Evolutionary conservation across 805 yeast genomes (phyloP).

Genomic region (Pichia deserticola): DNA sequence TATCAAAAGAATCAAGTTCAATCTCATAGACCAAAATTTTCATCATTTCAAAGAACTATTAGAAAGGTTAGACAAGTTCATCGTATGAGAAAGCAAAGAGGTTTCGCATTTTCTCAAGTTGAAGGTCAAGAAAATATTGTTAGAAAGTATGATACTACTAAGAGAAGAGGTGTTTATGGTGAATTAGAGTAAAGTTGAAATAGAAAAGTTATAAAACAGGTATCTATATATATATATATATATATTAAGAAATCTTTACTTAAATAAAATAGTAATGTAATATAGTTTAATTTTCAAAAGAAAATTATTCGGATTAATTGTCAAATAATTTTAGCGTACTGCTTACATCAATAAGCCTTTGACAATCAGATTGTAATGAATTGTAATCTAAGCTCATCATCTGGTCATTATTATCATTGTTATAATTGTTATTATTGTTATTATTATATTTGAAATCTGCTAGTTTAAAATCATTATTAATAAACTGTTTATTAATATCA

Average conservation of each 20-base stretch:
- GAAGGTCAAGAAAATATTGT: conserved; percentile 90
- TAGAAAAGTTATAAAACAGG: no score
- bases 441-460: not conserved
- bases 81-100: conserved; percentile 96
- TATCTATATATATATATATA: no score
- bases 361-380: no score
- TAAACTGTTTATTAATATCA: not conserved
- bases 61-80: conserved; percentile 97
- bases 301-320: no score
- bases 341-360: no score
- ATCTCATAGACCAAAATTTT: conserved; percentile 92
- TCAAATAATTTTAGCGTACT: no score
- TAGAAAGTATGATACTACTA: conserved; percentile 92
- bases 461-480: not conserved
- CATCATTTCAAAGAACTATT: conserved; percentile 93
- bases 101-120: conserved; percentile 95
- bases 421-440: no score
- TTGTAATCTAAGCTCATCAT: no score
- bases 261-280: no score
- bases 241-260: not conserved
- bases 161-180: conserved; percentile 37
- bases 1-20: conserved; percentile 92
- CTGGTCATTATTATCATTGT: no score
- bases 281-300: no score
- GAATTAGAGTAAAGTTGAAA: conserved; percentile 19